Evolutionary conservation across 2,329 filamentous ascomycete genomes (phyloP), one percentile per base, ranked within the genome.

Genomic region (Colletotrichum sp.): DNA sequence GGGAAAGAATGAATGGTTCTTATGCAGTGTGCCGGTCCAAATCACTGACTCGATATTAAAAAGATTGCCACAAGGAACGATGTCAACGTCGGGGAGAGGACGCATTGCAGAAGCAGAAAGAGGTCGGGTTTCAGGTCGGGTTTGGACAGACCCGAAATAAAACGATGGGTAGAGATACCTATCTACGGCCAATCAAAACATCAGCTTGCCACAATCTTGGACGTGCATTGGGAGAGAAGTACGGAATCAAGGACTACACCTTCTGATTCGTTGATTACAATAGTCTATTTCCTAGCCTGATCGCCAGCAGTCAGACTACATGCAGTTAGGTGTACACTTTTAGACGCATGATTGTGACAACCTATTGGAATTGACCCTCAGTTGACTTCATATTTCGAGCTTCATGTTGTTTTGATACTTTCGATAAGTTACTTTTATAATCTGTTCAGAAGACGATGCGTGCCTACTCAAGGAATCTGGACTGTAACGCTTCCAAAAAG

Each of bases 31-130:
- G 6, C 18, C 10, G n/a, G 43, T 1, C 6, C 2, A 48, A 48
- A 7, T 9, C 3, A 21, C 0, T 21, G 0, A 48, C 9, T 48
- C 43, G 0, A 13, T 7, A 13, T 12, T 1, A 0, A 48, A 21
- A 48, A 13, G 2, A 4, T 48, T 3, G 43, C 0, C 6, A 21
- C 0, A 13, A 7, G 6, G 1, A 48, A 21, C 9, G 0, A 48
- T 3, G 8, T n/a, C 43, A 48, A n/a, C n/a, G n/a, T 5, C 18
- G 2, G 12, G 0, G 43, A 12, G 7, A 48, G 1, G 18, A 21
- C 43, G 43, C 43, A n/a, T 48, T 57, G n/a, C 52, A 28, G 0
- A 2, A 21, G 7, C 13, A 59, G 21, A 28, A 28, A 0, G 13
- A 16, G 55, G 24, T 59, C 55, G 55, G 55, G 26, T 26, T 16